Base-by-base conservation (phyloP, 2,329 filamentous ascomycete species). In the Trichophyton benhamiae region DNA sequence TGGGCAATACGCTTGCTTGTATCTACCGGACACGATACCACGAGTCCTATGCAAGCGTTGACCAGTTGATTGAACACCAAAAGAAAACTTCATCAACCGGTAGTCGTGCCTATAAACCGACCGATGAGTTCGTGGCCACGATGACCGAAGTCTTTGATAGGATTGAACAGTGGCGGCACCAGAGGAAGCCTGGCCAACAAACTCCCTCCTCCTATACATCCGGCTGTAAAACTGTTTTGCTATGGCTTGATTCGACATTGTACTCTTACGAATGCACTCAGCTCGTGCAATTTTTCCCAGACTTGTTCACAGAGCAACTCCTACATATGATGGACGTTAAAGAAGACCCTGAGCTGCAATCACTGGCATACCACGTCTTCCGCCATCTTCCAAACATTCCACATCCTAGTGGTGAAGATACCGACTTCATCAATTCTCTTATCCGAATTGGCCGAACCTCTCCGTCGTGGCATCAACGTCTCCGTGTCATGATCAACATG, bases 321-420 rank as follows among this genome's bases (percentile, higher is more conserved):
- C 78, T 99, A 59, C 91, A 99, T 78, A 99, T 99, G 94, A 99
- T 99, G 92, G 94, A 99, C 70, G 90, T 99, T 72, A 97, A 97
- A 74, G 94, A 99, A 74, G 94, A 99, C 69, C 91, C 90, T 0
- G 95, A 99, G 74, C 82, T 99, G 1, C 95, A 96, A 79, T 87
- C 88, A 8, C 82, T 96, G 7, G 92, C 94, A 0, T 99, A 97
- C 71, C 91, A 96, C 70, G 94, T 99, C 48, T 99, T 97, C 78
- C 87, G 92, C 5, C 92, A 99, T 70, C 79, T 99, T 15, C 91
- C 94, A 13, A 99, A 99, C 72, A 90, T 99, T 61, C 91, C 94
- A 0, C 92, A 96, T 76, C 86, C 89, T 1, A 83, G 86, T 36
- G 91, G 91, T 62, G 89, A 96, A 72, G 90, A 95, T 67, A 83